A percentile compares a stretch with the other conserved stretches of the same genome.
phyloP scores from a whole-genome alignment of 108 stramenopile genomes.

The Nitzschia sp. region DNA sequence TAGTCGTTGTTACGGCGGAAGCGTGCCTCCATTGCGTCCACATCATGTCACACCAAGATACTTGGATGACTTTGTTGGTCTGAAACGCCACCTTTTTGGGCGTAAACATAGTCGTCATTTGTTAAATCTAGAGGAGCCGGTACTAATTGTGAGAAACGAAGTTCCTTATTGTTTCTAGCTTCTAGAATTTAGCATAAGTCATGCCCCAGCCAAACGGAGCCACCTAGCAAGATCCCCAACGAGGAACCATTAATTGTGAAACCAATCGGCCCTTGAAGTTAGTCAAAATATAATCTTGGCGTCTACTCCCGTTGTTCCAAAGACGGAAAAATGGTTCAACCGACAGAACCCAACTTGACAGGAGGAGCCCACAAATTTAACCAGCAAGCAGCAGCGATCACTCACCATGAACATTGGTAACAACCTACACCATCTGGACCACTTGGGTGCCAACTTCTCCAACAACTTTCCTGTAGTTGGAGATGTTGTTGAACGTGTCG shows the following conservation, averaged over 20 bases:
- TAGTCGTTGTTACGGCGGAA: too few relatives aligned
- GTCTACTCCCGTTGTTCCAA: not conserved
- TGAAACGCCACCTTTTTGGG: not conserved
- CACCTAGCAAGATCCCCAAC: not conserved
- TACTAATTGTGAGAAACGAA: not conserved
- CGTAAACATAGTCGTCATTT: not conserved
- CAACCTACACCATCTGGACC: not conserved
- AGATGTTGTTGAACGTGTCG: not conserved
- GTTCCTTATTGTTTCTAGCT: too few relatives aligned
- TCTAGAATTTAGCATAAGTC: too few relatives aligned
- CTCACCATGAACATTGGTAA: not conserved
- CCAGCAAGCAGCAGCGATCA: not conserved
- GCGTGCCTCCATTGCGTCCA: too few relatives aligned
- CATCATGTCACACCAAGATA: constrained; percentile 2
- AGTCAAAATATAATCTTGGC: constrained; percentile 1
- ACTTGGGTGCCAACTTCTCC: not conserved
- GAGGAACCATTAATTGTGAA: not conserved
- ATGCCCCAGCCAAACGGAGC: too few relatives aligned
- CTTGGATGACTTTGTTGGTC: not conserved
- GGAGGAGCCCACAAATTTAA: not conserved
- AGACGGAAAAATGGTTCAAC: not conserved
- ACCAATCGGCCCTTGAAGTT: not conserved
- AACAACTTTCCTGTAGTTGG: not conserved
- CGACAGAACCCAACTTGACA: not conserved
- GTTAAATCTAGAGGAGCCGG: not conserved